Evolutionary conservation across 2,329 filamentous ascomycete species (phyloP), one percentile per base, ranked within the genome.

Genomic region (Camptophora hylomeconis): DNA sequence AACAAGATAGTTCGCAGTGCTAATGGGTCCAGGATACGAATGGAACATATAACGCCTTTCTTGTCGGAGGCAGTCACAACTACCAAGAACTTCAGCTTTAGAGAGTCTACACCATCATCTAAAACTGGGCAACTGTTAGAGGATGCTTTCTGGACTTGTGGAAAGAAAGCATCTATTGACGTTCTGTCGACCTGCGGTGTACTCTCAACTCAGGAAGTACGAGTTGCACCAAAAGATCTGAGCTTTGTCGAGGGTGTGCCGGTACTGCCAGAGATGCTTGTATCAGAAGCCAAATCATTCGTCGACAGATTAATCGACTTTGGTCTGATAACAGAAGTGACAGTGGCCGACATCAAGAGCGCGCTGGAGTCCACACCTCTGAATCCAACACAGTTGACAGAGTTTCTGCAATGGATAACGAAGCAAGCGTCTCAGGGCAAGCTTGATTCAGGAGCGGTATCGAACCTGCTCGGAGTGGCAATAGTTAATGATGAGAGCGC

Each of bases 121-220:
- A 69, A 80, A 36, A 80, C 95, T 12, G 82, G 84, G 0, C 74
- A 83, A 47, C 78, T 82, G 37, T 82, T 98, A 30, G 86, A 94
- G 47, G 82, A 94, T 54, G 81, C 84, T 0, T 98, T 98, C 50
- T 98, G 89, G 89, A 92, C 75, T 19, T 86, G 82, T 38, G 89
- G 80, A 47, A 77, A 73, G 49, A 78, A 77, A 39, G 74, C 82
- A 2, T 77, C 72, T 0, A 83, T 95, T 33, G 86, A 94, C 46
- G 69, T 94, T 5, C 75, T 92, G 40, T 94, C 86, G 2, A 92
- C 79, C 12, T 73, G 77, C 34, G 92, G 92, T 32, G 75, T 98
- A 5, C 63, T 94, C 30, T 72, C 79, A n/a, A 92, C 80, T 19
- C 72, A 80, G 8, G 69, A 80, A 42, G 82, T 94, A 19, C 80